Evolutionary conservation across 495 filamentous ascomycete species (phyloP).

Genomic region (Podospora didyma): DNA sequence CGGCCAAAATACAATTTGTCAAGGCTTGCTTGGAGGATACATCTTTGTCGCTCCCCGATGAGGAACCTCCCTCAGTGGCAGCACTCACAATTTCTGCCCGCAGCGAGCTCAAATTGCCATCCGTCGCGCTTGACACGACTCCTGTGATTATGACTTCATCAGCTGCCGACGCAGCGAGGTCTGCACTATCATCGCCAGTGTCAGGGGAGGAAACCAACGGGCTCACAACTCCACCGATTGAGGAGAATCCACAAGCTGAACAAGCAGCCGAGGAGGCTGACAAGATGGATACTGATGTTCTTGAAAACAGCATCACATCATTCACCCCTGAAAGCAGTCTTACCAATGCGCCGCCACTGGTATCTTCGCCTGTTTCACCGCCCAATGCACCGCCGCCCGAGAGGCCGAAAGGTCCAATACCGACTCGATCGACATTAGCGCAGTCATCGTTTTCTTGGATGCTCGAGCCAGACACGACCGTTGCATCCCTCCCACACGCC

Average conservation of each 20-base stretch:
- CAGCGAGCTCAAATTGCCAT: conserved; percentile 19
- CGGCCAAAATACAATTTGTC: conserved; percentile 72
- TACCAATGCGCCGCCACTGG: background rate
- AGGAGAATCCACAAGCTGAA: conserved; percentile 10
- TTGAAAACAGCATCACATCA: too few relatives aligned
- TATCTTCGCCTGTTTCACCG: background rate
- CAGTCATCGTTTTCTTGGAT: conserved; percentile 95
- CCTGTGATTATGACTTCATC: conserved; percentile 29
- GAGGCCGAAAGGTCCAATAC: conserved; percentile 36
- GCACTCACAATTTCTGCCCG: conserved; percentile 19
- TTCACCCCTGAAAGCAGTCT: too few relatives aligned
- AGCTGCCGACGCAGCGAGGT: conserved; percentile 21
- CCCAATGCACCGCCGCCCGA: background rate
- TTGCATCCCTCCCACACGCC: conserved; percentile 8
- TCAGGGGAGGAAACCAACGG: background rate
- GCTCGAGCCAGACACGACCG: conserved; percentile 58
- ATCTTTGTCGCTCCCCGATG: conserved; percentile 49
- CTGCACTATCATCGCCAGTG: conserved; percentile 20
- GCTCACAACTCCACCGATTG: conserved; percentile 7
- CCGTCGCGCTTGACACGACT: conserved; percentile 31
- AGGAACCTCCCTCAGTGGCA: conserved; percentile 31
- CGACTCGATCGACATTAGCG: conserved; percentile 64
- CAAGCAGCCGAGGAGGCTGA: conserved; percentile 14
- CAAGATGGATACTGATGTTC: conserved; percentile 27
- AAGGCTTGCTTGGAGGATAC: conserved; percentile 72